Evolutionary conservation across 805 yeast species (phyloP).

Genomic region (Yamadazyma laniorum): DNA sequence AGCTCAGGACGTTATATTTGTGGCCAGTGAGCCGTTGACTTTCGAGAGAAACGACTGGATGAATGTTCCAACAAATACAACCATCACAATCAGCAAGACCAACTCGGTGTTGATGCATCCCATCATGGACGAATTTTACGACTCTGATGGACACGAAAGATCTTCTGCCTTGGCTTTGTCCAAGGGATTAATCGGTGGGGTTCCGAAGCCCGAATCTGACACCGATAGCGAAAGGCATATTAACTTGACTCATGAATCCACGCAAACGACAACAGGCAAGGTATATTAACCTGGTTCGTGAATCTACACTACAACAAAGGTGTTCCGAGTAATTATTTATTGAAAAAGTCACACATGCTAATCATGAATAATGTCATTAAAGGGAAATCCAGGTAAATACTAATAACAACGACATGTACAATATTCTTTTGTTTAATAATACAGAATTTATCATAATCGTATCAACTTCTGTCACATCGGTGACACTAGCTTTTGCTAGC

Average conservation of each 20-base stretch:
- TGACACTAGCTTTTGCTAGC: constrained; percentile 40
- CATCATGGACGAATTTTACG: constrained; percentile 83
- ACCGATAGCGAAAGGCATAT: background rate
- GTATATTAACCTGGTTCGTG: background rate
- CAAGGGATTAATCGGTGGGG: constrained; percentile 91
- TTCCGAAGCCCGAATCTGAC: constrained; percentile 44
- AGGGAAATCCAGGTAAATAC: background rate
- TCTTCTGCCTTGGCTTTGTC: constrained; percentile 81
- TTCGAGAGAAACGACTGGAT: constrained; percentile 98
- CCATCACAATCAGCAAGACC: constrained; percentile 67
- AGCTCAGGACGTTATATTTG: constrained; percentile 92
- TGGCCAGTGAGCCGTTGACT: constrained; percentile 94
- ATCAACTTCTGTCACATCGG: no score
- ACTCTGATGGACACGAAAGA: constrained; percentile 65
- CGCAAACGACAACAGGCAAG: background rate
- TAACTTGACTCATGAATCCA: background rate
- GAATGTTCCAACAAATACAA: constrained; percentile 90
- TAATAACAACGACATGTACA: no score
- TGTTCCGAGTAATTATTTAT: constrained; percentile 3
- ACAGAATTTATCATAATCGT: constrained; percentile 4
- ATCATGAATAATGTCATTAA: constrained; percentile 10
- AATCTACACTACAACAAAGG: no score
- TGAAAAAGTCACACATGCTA: constrained; percentile 7
- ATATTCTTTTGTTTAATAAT: constrained; percentile 2
- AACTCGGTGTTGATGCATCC: constrained; percentile 92